phyloP scores from a whole-genome alignment of 1,284 basidiomycete species.

The Puccinia horiana region DNA sequence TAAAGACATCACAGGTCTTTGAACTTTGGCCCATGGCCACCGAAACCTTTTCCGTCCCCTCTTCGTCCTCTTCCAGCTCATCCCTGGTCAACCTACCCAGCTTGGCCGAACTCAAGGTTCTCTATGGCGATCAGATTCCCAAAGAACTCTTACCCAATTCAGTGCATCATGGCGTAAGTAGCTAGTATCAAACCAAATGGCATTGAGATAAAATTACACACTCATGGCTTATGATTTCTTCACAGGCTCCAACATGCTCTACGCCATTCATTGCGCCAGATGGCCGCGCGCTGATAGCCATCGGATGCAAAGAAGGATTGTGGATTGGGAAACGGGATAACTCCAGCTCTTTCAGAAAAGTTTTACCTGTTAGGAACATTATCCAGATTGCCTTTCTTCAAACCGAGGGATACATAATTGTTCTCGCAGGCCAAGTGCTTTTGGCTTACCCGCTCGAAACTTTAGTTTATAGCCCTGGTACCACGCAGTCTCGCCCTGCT shows the following conservation, averaged over 20 bases:
- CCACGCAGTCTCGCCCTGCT: not conserved
- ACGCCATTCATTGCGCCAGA: conserved; percentile 66
- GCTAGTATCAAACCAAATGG: not conserved
- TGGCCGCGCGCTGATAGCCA: conserved; percentile 78
- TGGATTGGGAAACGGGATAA: conserved; percentile 94
- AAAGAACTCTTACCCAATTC: conserved; percentile 27
- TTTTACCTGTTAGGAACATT: conserved; percentile 83
- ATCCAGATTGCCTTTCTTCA: conserved; percentile 92
- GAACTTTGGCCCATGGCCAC: conserved; percentile 54
- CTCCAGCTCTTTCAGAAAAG: conserved; percentile 79
- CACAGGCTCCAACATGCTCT: conserved; percentile 52
- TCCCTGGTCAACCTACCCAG: conserved; percentile 17
- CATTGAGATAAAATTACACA: not conserved
- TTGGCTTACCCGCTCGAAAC: conserved; percentile 66
- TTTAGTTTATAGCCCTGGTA: conserved; percentile 62
- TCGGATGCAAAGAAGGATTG: conserved; percentile 91
- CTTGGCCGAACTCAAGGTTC: conserved; percentile 23
- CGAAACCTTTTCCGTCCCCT: conserved; percentile 21
- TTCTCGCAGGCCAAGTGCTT: conserved; percentile 79
- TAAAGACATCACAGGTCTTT: conserved; percentile 81
- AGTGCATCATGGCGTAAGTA: conserved; percentile 21
- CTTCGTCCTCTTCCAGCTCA: conserved; percentile 25
- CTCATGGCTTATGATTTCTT: not conserved
- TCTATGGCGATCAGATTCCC: conserved; percentile 28
- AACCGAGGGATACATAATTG: conserved; percentile 91